Percentiles rank a stretch among this genome's conserved stretches.
These are phyloP conservation scores for Esteya vermicola DNA, from an alignment of 2,329 filamentous ascomycete genomes.

Conservation along the genomic window DNA sequence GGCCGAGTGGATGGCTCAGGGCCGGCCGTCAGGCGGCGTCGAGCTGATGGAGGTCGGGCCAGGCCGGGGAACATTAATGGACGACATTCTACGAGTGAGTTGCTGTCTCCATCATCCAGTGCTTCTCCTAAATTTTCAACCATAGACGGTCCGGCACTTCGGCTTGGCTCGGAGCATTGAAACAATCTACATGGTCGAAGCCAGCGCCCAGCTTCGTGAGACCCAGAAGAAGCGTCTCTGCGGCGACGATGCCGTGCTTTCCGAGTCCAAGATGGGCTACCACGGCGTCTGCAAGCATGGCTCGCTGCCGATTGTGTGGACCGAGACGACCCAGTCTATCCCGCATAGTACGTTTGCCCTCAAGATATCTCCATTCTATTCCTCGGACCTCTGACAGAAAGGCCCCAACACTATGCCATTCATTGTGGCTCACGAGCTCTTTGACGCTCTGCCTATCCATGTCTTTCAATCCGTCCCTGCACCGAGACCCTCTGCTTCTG, in stretches of 20 bases:
- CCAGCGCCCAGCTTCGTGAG: conserved; percentile 63
- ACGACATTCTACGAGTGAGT: conserved; percentile 78
- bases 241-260: conserved; percentile 50
- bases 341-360: conserved; percentile 43
- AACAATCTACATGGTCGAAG: conserved; percentile 86
- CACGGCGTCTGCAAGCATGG: conserved; percentile 64
- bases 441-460: conserved; percentile 93
- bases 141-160: conserved; percentile 71
- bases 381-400: conserved; percentile 19
- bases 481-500: conserved; percentile 5
- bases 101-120: too few species aligned
- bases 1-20: conserved; percentile 92
- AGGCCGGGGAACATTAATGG: conserved; percentile 90
- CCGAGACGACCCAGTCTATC: conserved; percentile 74
- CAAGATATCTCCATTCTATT: too few species aligned
- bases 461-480: conserved; percentile 65
- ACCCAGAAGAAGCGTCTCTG: conserved; percentile 75
- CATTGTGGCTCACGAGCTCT: conserved; percentile 96
- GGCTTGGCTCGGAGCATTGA: conserved; percentile 64
- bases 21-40: conserved; percentile 55
- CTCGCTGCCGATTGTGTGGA: conserved; percentile 69
- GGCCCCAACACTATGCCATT: conserved; percentile 65
- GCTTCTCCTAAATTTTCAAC: not conserved
- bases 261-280: conserved; percentile 59
- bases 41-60: conserved; percentile 91